phyloP scores from a whole-genome alignment of 1,284 basidiomycete genomes.

The Ceratobasidium theobromae region DNA sequence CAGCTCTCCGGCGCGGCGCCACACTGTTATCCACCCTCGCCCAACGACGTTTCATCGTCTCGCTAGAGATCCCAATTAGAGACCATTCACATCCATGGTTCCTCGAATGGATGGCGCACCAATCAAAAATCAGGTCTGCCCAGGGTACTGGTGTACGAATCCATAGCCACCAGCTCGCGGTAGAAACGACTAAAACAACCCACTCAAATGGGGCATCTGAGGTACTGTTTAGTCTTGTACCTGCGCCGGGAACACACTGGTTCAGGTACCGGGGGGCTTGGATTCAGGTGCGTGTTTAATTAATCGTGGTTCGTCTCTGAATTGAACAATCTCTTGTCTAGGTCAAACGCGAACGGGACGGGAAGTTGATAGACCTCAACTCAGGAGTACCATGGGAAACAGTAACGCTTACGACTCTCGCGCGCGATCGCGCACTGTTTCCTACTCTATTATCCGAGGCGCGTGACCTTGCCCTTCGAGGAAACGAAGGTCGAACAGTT shows the following conservation, averaged over 20 bases:
- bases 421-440: slow-evolving; percentile 80
- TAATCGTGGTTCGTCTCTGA: slow-evolving; percentile 3
- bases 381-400: slow-evolving; percentile 98
- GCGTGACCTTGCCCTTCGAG: slow-evolving; percentile 79
- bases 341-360: slow-evolving; percentile 81
- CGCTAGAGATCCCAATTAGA: slow-evolving; percentile 95
- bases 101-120: slow-evolving; percentile 89
- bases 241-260: slow-evolving; percentile 94
- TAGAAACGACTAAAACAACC: slow-evolving; percentile 88
- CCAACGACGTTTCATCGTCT: slow-evolving; percentile 88
- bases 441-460: slow-evolving; percentile 83
- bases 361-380: slow-evolving; percentile 85
- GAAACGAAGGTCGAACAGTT: slow-evolving; percentile 91
- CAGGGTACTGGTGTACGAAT: slow-evolving; percentile 53
- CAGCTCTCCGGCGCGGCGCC: slow-evolving; percentile 69
- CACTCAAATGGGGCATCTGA: slow-evolving; percentile 86
- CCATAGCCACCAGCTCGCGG: slow-evolving; percentile 87
- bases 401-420: slow-evolving; percentile 90
- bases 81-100: slow-evolving; percentile 97
- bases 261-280: slow-evolving; percentile 88
- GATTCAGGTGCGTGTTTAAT: slow-evolving; percentile 75
- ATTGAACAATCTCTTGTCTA: neutral
- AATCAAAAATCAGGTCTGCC: slow-evolving; percentile 43
- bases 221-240: slow-evolving; percentile 88
- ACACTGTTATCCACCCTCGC: slow-evolving; percentile 73